Conservation (phyloP, 208 protist species). For the Angomonas ambiguus region DNA sequence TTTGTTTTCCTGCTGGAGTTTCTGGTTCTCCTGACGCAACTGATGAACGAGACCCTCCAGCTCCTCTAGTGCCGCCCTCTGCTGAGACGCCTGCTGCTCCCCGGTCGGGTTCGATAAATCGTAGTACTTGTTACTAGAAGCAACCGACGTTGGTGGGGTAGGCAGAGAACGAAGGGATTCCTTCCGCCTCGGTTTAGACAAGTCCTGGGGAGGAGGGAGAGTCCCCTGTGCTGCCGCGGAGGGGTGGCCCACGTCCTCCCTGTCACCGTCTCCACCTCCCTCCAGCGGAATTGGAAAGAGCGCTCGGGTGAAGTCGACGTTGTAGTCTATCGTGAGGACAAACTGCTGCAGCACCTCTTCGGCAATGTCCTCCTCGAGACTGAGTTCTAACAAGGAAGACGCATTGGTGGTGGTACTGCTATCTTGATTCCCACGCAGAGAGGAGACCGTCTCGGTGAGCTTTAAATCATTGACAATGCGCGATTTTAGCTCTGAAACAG, state of each 20-base stretch:
- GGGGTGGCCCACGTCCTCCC: not conserved
- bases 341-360: constrained; percentile 40
- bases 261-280: not conserved
- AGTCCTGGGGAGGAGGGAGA: too few species aligned
- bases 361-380: constrained; percentile 18
- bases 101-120: not conserved
- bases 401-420: not conserved
- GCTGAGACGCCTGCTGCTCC: too few species aligned
- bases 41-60: constrained; percentile 11
- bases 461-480: constrained; percentile 60
- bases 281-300: constrained; percentile 73
- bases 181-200: too few species aligned
- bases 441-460: not conserved
- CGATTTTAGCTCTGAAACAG: constrained; percentile 57
- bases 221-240: not conserved
- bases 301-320: constrained; percentile 85
- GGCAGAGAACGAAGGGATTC: too few species aligned
- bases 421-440: not conserved
- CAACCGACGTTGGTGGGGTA: too few species aligned
- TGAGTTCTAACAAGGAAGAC: constrained; percentile 31
- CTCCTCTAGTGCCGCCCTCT: constrained; percentile 10
- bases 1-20: constrained; percentile 53
- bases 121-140: not conserved
- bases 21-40: constrained; percentile 47
- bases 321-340: constrained; percentile 80